Evolutionary conservation across 2,329 filamentous ascomycete species (phyloP).

Genomic region (Fusarium guadeloupense): DNA sequence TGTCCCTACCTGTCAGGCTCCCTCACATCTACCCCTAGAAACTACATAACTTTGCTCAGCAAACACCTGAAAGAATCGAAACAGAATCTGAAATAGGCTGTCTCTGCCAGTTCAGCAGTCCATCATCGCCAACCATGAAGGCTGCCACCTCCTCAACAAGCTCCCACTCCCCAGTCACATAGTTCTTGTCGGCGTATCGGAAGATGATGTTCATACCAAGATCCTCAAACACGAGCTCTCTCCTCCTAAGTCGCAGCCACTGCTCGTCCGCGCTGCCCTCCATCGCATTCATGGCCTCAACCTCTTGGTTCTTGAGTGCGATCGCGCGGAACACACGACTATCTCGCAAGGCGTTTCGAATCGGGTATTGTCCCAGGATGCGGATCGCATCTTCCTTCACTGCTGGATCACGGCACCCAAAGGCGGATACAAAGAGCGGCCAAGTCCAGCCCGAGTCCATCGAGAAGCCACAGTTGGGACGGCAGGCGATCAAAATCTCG

Average conservation of each 20-base stretch:
- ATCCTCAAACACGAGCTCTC: constrained; percentile 53
- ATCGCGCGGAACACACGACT: constrained; percentile 53
- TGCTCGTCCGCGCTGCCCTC: constrained; percentile 50
- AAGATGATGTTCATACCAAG: constrained; percentile 51
- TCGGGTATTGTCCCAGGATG: constrained; percentile 53
- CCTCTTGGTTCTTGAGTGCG: constrained; percentile 49
- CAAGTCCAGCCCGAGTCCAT: constrained; percentile 59
- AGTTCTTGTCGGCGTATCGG: constrained; percentile 48
- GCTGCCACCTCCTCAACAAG: constrained; percentile 51
- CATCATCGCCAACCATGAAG: constrained; percentile 44
- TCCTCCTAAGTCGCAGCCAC: constrained; percentile 51
- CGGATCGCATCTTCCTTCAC: constrained; percentile 53
- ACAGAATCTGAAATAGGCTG: constrained; percentile 49
- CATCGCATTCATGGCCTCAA: constrained; percentile 46
- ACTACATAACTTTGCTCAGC: constrained; percentile 6
- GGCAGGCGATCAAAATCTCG: constrained; percentile 49
- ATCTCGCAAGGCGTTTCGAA: constrained; percentile 56
- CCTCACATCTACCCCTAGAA: too few species aligned
- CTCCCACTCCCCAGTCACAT: constrained; percentile 47
- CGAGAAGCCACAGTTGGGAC: constrained; percentile 53
- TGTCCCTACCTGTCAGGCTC: neutral
- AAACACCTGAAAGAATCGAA: constrained; percentile 40
- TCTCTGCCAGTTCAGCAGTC: constrained; percentile 47
- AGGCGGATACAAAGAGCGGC: constrained; percentile 54
- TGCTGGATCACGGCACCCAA: constrained; percentile 51